Percentiles rank a stretch among this genome's conserved stretches.
These are phyloP conservation scores for Penicillium chermesinum DNA, from an alignment of 495 filamentous ascomycete species.

Conservation along the genomic window DNA sequence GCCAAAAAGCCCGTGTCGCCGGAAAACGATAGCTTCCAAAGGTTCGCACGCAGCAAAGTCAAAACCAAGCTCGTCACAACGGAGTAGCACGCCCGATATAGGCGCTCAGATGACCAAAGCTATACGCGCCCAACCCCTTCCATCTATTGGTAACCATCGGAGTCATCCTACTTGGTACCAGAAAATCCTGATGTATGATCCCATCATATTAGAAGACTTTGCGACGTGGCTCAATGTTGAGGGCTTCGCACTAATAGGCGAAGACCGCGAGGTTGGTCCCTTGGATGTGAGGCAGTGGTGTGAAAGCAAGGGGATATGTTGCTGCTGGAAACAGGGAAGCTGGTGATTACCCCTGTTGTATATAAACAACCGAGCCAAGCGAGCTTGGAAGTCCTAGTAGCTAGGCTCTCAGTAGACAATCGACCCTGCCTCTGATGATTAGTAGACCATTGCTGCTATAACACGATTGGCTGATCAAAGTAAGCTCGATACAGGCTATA, in stretches of 20 bases:
- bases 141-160: constrained; percentile 5
- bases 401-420: no score
- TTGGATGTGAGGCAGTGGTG: constrained; percentile 77
- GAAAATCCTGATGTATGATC: constrained; percentile 92
- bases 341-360: no score
- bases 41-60: constrained; percentile 1
- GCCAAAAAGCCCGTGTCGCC: constrained; percentile 8
- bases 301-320: constrained; percentile 74
- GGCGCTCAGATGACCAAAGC: constrained; percentile 62
- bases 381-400: no score
- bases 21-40: constrained; percentile 10
- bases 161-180: constrained; percentile 66
- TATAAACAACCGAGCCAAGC: no score
- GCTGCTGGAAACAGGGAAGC: constrained; percentile 37
- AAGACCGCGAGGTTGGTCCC: constrained; percentile 58
- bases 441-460: no score
- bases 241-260: constrained; percentile 54
- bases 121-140: constrained; percentile 47
- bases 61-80: constrained; percentile 1
- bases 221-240: constrained; percentile 76
- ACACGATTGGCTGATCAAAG: no score
- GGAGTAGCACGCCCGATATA: constrained; percentile 32
- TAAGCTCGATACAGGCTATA: no score
- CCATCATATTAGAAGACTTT: constrained; percentile 83
- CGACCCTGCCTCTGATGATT: no score